phyloP scores from a whole-genome alignment of 257 asterid species.

The Henckelia pumila region DNA sequence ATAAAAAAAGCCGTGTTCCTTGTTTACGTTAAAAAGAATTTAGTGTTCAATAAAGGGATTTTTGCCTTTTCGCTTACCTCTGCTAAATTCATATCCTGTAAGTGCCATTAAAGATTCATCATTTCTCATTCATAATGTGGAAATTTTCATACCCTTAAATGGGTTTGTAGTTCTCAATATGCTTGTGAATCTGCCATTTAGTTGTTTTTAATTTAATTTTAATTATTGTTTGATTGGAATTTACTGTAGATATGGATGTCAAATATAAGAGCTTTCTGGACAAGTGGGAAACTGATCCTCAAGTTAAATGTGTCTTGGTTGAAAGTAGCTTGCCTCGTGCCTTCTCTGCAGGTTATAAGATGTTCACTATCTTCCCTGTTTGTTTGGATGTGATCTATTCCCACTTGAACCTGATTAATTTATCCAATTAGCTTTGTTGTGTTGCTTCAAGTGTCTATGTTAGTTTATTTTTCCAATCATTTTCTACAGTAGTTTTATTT shows the following conservation, averaged over 20 bases:
- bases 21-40: no score
- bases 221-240: constrained; percentile 12
- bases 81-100: no score
- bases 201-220: neutral
- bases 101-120: neutral
- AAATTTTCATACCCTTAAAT: neutral
- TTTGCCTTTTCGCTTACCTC: no score
- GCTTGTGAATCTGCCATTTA: neutral
- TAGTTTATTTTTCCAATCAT: neutral
- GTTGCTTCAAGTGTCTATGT: constrained; percentile 1
- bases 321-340: constrained; percentile 89
- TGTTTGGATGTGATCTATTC: constrained; percentile 10
- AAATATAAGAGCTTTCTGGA: constrained; percentile 76
- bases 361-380: constrained; percentile 9
- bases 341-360: constrained; percentile 80
- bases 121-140: no score
- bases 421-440: neutral
- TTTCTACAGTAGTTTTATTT: neutral
- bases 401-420: neutral
- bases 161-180: constrained; percentile 18
- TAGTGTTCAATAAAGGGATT: no score
- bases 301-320: constrained; percentile 86
- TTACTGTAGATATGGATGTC: constrained; percentile 80
- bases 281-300: constrained; percentile 88
- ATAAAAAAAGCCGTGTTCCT: neutral